phyloP scores from a whole-genome alignment of 2,329 filamentous ascomycete species.

The Sclerotinia subarctica region DNA sequence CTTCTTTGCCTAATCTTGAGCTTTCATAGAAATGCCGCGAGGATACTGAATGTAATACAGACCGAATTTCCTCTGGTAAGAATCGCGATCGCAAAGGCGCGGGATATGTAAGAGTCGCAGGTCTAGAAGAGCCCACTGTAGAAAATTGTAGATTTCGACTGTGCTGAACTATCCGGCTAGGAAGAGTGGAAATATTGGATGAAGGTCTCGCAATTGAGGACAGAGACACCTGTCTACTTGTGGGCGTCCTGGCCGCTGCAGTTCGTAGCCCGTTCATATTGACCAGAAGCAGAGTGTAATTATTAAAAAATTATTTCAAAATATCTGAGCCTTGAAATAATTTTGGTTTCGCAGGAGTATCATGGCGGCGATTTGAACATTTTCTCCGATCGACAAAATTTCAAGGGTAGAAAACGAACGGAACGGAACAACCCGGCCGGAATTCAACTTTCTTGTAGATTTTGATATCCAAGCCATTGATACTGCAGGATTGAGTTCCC shows the following conservation, averaged over 20 bases:
- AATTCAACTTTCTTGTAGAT: conserved; percentile 32
- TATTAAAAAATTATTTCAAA: conserved; percentile 16
- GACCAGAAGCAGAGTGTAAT: conserved; percentile 20
- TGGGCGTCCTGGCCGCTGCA: conserved; percentile 31
- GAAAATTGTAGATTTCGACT: conserved; percentile 32
- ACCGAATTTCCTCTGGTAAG: conserved; percentile 39
- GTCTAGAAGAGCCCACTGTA: conserved; percentile 36
- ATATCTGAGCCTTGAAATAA: conserved; percentile 23
- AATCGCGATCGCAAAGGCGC: conserved; percentile 41
- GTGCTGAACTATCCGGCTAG: conserved; percentile 40
- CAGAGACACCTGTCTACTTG: conserved; percentile 32
- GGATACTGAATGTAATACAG: conserved; percentile 15
- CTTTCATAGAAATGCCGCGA: conserved; percentile 32
- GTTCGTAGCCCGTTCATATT: conserved; percentile 37
- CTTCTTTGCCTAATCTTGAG: conserved; percentile 32
- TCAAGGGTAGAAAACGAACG: conserved; percentile 23
- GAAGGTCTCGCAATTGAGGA: conserved; percentile 36
- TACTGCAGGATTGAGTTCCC: neutral
- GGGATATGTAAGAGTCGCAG: conserved; percentile 42
- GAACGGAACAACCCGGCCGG: conserved; percentile 22
- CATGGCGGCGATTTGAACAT: conserved; percentile 30
- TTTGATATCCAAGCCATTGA: conserved; percentile 17
- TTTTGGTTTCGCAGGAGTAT: conserved; percentile 25
- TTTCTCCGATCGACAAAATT: conserved; percentile 30
- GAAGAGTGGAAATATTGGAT: conserved; percentile 35